Base-by-base conservation (phyloP, 371 early-diverging fungal species). In the Phascolomyces articulosus region DNA sequence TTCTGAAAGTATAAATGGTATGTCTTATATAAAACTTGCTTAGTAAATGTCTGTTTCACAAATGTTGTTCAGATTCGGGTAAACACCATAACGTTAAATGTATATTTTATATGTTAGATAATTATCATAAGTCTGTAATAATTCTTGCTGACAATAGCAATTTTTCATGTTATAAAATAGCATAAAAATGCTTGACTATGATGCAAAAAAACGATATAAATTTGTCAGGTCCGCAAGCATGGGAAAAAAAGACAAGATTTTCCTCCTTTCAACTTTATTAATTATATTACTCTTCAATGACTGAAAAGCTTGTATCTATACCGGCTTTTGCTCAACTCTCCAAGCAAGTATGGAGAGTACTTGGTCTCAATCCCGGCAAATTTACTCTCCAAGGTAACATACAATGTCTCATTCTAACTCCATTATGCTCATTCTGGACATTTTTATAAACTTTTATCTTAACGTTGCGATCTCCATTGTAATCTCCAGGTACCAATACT, bases 401-500 rank as follows among this genome's bases (percentile, higher is more conserved):
- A 24, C 21, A 13, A 11, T 4, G 23, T 56, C 2, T 8, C 16
- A 13, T 34, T 18, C 51, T 2, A 4, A 23, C 23, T 26, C 4
- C 16, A 7, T 16, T 27, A 26, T 62, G 1, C 16, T 13, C 44
- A 51, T 56, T 40, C 11, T 20, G 2, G n/a, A 23, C 26, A 53
- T 48, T 21, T n/a, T n/a, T n/a, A n/a, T n/a, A n/a, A n/a, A n/a
- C n/a, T n/a, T n/a, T n/a, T n/a, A n/a, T n/a, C n/a, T n/a, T n/a
- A n/a, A n/a, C n/a, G n/a, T n/a, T n/a, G n/a, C n/a, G n/a, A n/a
- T n/a, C n/a, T n/a, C n/a, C n/a, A 40, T 31, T 20, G 51, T 18
- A 4, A 26, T 13, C 20, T 44, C 24, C 34, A 87, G 89, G 95
- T 28, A 94, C 97, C 47, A 96, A 96, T 68, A 94, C 93, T 0